A percentile compares a stretch with the other conserved stretches of the same genome.
phyloP scores from a whole-genome alignment of 257 asterid genomes.

The Hygrophila difformis region DNA sequence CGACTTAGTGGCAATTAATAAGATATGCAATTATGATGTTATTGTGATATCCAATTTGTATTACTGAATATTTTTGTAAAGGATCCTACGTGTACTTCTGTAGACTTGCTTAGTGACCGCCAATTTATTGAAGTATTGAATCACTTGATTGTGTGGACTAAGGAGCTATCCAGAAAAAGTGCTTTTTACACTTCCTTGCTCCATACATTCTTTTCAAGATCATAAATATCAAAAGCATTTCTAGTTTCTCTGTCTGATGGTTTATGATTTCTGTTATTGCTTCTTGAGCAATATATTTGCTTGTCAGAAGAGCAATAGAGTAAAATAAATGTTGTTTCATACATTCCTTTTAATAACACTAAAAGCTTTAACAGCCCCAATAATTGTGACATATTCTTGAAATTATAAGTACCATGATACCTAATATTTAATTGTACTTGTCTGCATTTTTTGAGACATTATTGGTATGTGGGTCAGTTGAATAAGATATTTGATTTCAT shows the following conservation, averaged over 20 bases:
- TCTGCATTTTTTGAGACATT: not conserved
- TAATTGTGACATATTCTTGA: slow-evolving; percentile 8
- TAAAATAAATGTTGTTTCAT: slow-evolving; percentile 2
- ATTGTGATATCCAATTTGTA: too few species aligned
- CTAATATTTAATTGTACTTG: slow-evolving; percentile 3
- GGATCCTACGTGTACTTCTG: not conserved
- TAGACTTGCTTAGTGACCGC: not conserved
- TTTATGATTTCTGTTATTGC: not conserved
- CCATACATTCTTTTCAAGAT: slow-evolving; percentile 5
- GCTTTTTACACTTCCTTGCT: not conserved
- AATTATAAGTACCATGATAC: not conserved
- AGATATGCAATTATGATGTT: not conserved
- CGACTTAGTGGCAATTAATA: not conserved
- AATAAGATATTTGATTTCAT: too few species aligned
- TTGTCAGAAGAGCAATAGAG: not conserved
- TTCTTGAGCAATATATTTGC: slow-evolving; percentile 1
- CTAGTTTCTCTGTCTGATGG: slow-evolving; percentile 2
- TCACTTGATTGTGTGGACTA: slow-evolving; percentile 5
- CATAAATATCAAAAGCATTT: not conserved
- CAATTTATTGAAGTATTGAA: slow-evolving; percentile 4
- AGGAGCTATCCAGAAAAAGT: not conserved
- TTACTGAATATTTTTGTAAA: not conserved
- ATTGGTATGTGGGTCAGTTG: not conserved
- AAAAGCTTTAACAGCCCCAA: slow-evolving; percentile 9
- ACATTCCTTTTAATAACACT: slow-evolving; percentile 3